These are phyloP conservation scores for Prasinococcaceae sp. DNA, from an alignment of 139 green algal genomes.

Conservation along the genomic window DNA sequence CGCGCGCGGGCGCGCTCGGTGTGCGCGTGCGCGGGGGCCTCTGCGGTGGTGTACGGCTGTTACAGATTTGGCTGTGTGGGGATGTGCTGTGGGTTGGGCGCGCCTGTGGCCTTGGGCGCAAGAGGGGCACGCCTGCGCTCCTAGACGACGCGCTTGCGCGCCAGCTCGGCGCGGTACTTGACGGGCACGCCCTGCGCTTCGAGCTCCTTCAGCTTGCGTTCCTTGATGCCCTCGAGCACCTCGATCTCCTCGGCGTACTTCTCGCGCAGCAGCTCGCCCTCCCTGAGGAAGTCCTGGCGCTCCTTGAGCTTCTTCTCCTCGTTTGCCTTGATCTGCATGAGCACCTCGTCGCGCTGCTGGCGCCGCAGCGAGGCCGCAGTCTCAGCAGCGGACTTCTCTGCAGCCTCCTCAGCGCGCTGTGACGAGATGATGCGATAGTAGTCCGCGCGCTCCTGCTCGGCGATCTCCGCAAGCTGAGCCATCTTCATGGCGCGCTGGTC, in stretches of 20 bases:
- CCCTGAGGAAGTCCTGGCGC: conserved; percentile 38
- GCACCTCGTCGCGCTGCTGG: conserved; percentile 57
- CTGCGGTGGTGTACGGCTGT: no score
- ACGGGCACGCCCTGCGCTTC: conserved; percentile 43
- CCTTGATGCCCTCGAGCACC: conserved; percentile 44
- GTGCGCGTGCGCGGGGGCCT: no score
- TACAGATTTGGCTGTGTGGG: no score
- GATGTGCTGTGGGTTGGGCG: no score
- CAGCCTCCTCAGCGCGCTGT: conserved; percentile 39
- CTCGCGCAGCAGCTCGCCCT: conserved; percentile 37
- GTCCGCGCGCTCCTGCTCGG: conserved; percentile 50
- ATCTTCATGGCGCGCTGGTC: conserved; percentile 54
- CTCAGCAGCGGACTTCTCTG: conserved; percentile 15
- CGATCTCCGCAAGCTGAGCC: conserved; percentile 47
- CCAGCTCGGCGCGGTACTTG: conserved; percentile 70
- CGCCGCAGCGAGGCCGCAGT: conserved; percentile 24
- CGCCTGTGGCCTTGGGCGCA: no score
- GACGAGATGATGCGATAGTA: conserved; percentile 55
- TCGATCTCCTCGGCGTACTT: conserved; percentile 31
- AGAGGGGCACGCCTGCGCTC: no score
- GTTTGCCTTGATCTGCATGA: conserved; percentile 46
- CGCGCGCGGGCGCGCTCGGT: no score
- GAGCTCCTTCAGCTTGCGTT: conserved; percentile 59
- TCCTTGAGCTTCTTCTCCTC: conserved; percentile 35
- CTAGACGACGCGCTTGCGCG: no score